Evolutionary conservation across 345 rosid species (phyloP).

Genomic region (Punica granatum): DNA sequence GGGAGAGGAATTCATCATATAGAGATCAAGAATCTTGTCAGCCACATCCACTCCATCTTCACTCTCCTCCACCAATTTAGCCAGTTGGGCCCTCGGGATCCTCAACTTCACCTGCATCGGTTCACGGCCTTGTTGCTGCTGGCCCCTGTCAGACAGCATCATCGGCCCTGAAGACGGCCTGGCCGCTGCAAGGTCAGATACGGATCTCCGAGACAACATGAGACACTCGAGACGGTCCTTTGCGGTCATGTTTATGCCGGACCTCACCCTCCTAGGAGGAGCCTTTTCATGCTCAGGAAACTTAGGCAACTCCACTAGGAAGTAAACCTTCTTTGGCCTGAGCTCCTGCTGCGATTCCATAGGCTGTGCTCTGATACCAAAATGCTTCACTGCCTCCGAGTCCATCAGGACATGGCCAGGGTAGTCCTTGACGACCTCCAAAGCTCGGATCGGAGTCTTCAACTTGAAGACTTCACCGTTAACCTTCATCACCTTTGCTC

Average conservation of each 20-base stretch:
- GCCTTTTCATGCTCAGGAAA: conserved; percentile 14
- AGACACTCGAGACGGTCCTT: conserved; percentile 74
- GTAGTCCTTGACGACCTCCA: conserved; percentile 49
- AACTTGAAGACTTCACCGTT: conserved; percentile 69
- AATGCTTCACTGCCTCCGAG: conserved; percentile 65
- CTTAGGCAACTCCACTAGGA: conserved; percentile 66
- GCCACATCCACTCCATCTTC: conserved; percentile 53
- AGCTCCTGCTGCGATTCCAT: conserved; percentile 52
- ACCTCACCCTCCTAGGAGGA: conserved; percentile 47
- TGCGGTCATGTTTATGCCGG: conserved; percentile 68
- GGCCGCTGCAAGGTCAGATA: conserved; percentile 43
- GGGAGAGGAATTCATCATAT: conserved; percentile 9
- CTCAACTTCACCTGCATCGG: conserved; percentile 55
- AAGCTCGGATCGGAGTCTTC: conserved; percentile 52
- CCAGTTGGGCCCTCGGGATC: conserved; percentile 58
- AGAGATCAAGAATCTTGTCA: conserved; percentile 56
- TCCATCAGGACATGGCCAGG: conserved; percentile 75
- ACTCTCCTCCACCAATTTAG: conserved; percentile 64
- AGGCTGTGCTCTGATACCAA: conserved; percentile 64
- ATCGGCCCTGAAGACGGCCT: neutral
- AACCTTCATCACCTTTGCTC: conserved; percentile 66
- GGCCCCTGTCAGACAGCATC: neutral
- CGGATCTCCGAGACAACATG: conserved; percentile 68
- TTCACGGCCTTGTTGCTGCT: neutral
- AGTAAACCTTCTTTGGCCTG: conserved; percentile 54